A percentile compares a stretch with the other conserved stretches of the same genome.
phyloP scores from a whole-genome alignment of 495 filamentous ascomycete genomes.

The Podospora tetraspora region DNA sequence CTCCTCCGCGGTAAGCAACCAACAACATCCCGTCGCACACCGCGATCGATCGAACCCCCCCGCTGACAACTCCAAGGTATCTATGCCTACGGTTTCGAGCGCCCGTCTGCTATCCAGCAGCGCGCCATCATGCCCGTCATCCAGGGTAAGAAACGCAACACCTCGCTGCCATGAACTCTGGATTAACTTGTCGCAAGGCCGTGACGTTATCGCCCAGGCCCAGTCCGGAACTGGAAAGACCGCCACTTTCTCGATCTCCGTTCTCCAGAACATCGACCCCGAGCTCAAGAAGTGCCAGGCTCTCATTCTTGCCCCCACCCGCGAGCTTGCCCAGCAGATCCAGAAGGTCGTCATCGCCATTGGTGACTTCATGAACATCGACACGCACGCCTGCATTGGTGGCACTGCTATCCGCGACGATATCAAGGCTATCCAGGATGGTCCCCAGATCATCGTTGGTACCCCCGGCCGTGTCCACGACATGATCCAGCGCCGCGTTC shows the following conservation, averaged over 20 bases:
- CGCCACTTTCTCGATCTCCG: constrained; percentile 96
- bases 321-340: constrained; percentile 96
- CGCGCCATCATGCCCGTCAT: constrained; percentile 99
- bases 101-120: constrained; percentile 98
- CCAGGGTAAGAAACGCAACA: constrained; percentile 69
- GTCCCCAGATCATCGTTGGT: constrained; percentile 93
- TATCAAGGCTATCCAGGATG: constrained; percentile 93
- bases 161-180: constrained; percentile 8
- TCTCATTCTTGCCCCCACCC: constrained; percentile 93
- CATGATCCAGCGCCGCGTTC: constrained; percentile 95
- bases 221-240: constrained; percentile 99
- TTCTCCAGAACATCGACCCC: constrained; percentile 89
- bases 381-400: constrained; percentile 98
- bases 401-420: constrained; percentile 97
- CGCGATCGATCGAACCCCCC: not conserved
- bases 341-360: constrained; percentile 96
- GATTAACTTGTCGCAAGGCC: constrained; percentile 53
- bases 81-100: constrained; percentile 99
- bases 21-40: constrained; percentile 6
- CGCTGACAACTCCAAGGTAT: constrained; percentile 59
- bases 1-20: constrained; percentile 80
- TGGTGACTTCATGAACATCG: constrained; percentile 98
- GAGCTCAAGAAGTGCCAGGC: constrained; percentile 84
- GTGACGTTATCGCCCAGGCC: constrained; percentile 98
- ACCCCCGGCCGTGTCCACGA: constrained; percentile 95